phyloP scores from a whole-genome alignment of 768 basidiomycete species.

The Wakefieldia striispora region DNA sequence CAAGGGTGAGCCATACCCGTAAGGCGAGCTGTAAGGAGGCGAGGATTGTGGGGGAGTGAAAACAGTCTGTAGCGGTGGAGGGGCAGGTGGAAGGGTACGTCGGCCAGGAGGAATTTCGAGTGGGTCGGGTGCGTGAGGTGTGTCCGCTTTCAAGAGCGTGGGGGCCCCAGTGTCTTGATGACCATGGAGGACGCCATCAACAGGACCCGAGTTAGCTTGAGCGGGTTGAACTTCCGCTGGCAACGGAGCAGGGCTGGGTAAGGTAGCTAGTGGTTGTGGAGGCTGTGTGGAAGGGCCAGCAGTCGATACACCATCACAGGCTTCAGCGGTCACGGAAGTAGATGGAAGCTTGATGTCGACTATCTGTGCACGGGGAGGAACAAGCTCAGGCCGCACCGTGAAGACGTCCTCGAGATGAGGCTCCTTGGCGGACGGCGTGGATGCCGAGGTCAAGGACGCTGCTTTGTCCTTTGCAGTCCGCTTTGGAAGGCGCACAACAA shows the following conservation, averaged over 20 bases:
- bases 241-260: constrained; percentile 8
- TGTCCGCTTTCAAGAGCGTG: constrained; percentile 30
- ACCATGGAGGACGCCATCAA: constrained; percentile 23
- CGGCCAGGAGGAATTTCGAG: constrained; percentile 21
- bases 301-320: not conserved
- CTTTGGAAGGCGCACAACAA: constrained; percentile 57
- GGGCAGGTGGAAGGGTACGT: constrained; percentile 36
- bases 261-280: constrained; percentile 3
- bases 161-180: constrained; percentile 28
- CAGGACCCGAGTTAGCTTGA: constrained; percentile 5
- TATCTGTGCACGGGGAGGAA: constrained; percentile 27
- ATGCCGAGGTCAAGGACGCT: constrained; percentile 6
- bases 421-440: constrained; percentile 32
- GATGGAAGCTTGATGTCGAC: constrained; percentile 28
- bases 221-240: constrained; percentile 12
- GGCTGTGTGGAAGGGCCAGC: constrained; percentile 12
- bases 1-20: constrained; percentile 51
- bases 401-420: constrained; percentile 54
- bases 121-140: constrained; percentile 19
- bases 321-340: constrained; percentile 19
- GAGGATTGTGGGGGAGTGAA: constrained; percentile 45
- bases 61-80: constrained; percentile 44
- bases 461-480: constrained; percentile 37
- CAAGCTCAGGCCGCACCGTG: constrained; percentile 52
- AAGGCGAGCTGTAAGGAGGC: constrained; percentile 68